Conservation (phyloP, 306 rosid genomes). For the Mimosa pudica region DNA sequence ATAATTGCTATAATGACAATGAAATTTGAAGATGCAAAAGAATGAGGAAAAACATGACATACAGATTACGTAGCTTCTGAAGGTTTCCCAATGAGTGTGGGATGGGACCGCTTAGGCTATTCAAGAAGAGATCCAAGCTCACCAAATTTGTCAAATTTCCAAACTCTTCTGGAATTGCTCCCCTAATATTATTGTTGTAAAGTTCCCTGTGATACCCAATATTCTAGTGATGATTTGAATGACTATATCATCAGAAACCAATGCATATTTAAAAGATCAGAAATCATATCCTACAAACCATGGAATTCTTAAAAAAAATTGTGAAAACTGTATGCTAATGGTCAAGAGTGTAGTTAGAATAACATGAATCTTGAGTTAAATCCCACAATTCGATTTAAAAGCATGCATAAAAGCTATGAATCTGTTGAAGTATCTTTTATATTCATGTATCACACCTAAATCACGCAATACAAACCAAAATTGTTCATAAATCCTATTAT, state of each 20-base stretch:
- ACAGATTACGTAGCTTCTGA: not conserved
- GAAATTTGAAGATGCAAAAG: too few relatives aligned
- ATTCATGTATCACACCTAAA: too few relatives aligned
- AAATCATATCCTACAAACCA: not conserved
- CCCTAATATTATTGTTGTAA: not conserved
- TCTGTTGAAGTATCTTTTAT: too few relatives aligned
- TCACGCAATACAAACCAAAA: too few relatives aligned
- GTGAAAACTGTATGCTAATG: too few relatives aligned
- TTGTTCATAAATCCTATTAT: too few relatives aligned
- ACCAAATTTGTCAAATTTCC: constrained; percentile 13
- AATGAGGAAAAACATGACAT: constrained; percentile 3
- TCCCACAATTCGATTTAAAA: too few relatives aligned
- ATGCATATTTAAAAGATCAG: not conserved
- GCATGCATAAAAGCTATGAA: too few relatives aligned
- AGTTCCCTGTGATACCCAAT: not conserved
- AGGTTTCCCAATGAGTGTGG: constrained; percentile 4
- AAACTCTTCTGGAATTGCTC: not conserved
- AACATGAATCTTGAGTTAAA: too few relatives aligned
- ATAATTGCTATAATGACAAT: too few relatives aligned
- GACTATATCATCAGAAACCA: not conserved
- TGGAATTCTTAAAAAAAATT: not conserved
- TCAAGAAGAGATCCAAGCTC: constrained; percentile 14
- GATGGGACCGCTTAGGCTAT: constrained; percentile 10
- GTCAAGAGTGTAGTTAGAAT: too few relatives aligned
- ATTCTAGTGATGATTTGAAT: not conserved